Evolutionary conservation across 192 early-diverging fungal species (phyloP).

Genomic region (Rhizophlyctis rosea): DNA sequence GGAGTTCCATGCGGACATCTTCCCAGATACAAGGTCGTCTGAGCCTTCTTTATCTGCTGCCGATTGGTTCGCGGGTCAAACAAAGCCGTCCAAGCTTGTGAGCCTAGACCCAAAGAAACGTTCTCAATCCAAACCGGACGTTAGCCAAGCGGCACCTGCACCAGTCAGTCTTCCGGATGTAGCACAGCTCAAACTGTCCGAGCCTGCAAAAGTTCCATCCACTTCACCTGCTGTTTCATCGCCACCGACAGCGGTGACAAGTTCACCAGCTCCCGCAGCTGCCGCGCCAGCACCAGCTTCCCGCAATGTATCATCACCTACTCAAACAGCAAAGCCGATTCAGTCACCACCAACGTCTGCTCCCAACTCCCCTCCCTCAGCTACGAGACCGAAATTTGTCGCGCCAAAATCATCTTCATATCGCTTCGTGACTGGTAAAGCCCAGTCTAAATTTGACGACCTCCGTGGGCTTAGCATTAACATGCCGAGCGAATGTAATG

Average conservation of each 20-base stretch:
- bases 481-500: constrained; percentile 50
- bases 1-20: constrained; percentile 83
- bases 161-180: too few relatives aligned
- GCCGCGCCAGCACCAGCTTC: background rate
- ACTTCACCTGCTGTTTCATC: too few relatives aligned
- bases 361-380: constrained; percentile 17
- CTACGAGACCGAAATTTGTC: constrained; percentile 17
- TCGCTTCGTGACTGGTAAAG: constrained; percentile 40
- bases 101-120: constrained; percentile 7
- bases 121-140: background rate
- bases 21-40: constrained; percentile 65
- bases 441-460: constrained; percentile 55
- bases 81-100: constrained; percentile 4
- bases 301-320: too few relatives aligned
- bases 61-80: constrained; percentile 56
- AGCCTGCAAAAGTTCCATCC: too few relatives aligned
- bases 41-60: constrained; percentile 48
- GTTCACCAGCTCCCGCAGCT: constrained; percentile 1
- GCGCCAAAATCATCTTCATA: constrained; percentile 42
- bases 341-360: too few relatives aligned
- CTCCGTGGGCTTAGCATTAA: constrained; percentile 53
- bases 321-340: too few relatives aligned
- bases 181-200: too few relatives aligned
- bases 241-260: too few relatives aligned
- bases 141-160: constrained; percentile 1